These are phyloP conservation scores for Mortierella sp. DNA, from an alignment of 371 early-diverging fungal species.

Conservation along the genomic window DNA sequence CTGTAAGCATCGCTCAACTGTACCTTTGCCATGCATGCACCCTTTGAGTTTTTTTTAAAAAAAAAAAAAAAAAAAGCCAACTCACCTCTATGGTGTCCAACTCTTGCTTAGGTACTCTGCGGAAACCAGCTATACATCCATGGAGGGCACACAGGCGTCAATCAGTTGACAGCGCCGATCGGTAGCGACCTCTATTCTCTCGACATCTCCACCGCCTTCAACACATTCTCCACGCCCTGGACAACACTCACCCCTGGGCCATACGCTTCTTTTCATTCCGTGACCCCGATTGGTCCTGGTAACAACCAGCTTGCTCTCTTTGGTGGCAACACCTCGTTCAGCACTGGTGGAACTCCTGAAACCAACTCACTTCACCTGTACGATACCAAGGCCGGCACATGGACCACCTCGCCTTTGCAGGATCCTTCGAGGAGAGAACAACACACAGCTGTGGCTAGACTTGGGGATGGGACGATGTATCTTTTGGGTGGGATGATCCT, in stretches of 20 bases:
- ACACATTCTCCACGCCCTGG: conserved; percentile 44
- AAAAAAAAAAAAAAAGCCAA: background rate
- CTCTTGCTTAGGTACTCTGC: conserved; percentile 22
- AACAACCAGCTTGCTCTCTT: conserved; percentile 35
- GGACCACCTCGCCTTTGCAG: conserved; percentile 29
- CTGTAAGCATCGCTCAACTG: conserved; percentile 23
- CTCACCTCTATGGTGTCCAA: background rate
- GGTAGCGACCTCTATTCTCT: conserved; percentile 47
- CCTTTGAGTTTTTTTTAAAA: background rate
- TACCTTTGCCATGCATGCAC: background rate
- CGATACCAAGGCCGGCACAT: conserved; percentile 26
- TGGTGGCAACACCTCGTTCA: conserved; percentile 50
- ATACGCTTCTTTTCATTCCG: conserved; percentile 41
- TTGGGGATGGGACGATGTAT: conserved; percentile 48
- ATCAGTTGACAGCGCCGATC: conserved; percentile 37
- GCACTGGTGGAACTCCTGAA: background rate
- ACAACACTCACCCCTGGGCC: conserved; percentile 44
- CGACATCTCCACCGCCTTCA: conserved; percentile 39
- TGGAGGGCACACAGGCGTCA: conserved; percentile 50
- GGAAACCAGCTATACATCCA: conserved; percentile 43
- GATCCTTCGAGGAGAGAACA: conserved; percentile 45
- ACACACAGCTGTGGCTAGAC: conserved; percentile 24
- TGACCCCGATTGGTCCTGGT: conserved; percentile 21
- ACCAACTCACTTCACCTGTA: conserved; percentile 34
- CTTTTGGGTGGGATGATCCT: conserved; percentile 41